Evolutionary conservation across 2,329 filamentous ascomycete genomes (phyloP), one percentile per base, ranked within the genome.

Genomic region (Rhinocladiella mackenziei): DNA sequence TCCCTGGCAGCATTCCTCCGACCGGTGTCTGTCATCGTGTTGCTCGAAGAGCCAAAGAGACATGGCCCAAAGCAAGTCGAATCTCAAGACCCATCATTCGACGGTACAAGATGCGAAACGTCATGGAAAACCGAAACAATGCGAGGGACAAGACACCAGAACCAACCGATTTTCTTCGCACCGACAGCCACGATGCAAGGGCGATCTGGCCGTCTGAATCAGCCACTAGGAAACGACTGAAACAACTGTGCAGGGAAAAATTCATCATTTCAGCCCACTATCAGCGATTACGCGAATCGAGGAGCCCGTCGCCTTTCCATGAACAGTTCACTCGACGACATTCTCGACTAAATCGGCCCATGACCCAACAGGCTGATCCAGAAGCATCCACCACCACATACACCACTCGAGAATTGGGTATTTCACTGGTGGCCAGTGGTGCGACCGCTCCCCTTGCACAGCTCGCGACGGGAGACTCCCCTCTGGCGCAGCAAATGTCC

Each of bases 11-110:
- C 31, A 71, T 76, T 23, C 80, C 80, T 26, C 80, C 80, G 8
- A 72, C 82, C 39, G 80, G 80, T 13, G 77, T 83, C 18, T 82
- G 79, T 53, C 73, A 79, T 56, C 75, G 78, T 44, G 78, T 83
- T 25, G 76, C 78, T 3, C 71, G 77, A 37, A 73, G 78, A 60
- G 80, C 80, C 22, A 76, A 74, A 58, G 74, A 72, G 57, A 78
- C 73, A 2, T 83, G 80, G 80, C 71, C 73, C 53, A 68, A 37
- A 40, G 50, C 53, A 9, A 48, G 45, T 15, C 65, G 43, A 59
- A 70, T 57, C 18, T 41, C 44, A 4, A 42, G 45, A 15, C 54
- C 53, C 3, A 41, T 57, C 31, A 45, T 57, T 13, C 46, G 43
- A 29, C 43, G 54, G 38, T 52, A 57, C 46, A 56, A 50, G 40